Percentiles rank a stretch among this genome's conserved stretches.
phyloP scores from a whole-genome alignment of 371 early-diverging fungal genomes.

The Nematocida ironsii region DNA sequence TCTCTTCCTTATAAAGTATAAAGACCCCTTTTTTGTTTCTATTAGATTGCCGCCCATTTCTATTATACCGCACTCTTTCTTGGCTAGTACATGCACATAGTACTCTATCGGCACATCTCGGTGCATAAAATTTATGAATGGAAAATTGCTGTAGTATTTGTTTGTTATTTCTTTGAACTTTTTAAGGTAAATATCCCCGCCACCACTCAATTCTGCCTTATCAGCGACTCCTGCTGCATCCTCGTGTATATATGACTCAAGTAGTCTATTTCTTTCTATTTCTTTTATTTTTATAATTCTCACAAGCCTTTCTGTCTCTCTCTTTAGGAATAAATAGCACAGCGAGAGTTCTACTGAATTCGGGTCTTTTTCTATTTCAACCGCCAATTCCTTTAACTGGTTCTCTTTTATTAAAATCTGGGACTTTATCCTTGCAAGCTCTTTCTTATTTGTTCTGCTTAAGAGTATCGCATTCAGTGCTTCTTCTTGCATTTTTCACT shows the following conservation, averaged over 20 bases:
- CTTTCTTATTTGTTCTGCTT: conserved; percentile 14
- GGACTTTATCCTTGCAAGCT: background rate
- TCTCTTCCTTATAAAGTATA: conserved; percentile 50
- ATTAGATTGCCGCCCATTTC: conserved; percentile 43
- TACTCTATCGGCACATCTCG: conserved; percentile 35
- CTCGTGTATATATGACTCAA: background rate
- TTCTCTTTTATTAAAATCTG: conserved; percentile 39
- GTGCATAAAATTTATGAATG: conserved; percentile 19
- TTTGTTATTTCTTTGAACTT: conserved; percentile 34
- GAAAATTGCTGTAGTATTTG: conserved; percentile 24
- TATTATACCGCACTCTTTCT: conserved; percentile 46
- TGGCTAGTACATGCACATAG: conserved; percentile 35
- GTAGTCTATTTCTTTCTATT: conserved; percentile 16
- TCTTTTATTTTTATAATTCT: conserved; percentile 20
- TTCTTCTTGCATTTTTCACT: conserved; percentile 48
- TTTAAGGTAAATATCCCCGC: background rate
- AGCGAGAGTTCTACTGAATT: conserved; percentile 33
- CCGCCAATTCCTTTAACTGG: background rate
- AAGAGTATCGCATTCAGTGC: conserved; percentile 13
- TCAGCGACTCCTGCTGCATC: background rate
- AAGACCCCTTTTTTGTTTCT: conserved; percentile 46
- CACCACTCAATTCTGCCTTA: background rate
- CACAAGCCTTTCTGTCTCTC: conserved; percentile 48
- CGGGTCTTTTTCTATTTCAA: conserved; percentile 9
- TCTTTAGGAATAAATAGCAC: conserved; percentile 30